phyloP scores from a whole-genome alignment of 179 eudicot genomes.

The Silene noctiflora region DNA sequence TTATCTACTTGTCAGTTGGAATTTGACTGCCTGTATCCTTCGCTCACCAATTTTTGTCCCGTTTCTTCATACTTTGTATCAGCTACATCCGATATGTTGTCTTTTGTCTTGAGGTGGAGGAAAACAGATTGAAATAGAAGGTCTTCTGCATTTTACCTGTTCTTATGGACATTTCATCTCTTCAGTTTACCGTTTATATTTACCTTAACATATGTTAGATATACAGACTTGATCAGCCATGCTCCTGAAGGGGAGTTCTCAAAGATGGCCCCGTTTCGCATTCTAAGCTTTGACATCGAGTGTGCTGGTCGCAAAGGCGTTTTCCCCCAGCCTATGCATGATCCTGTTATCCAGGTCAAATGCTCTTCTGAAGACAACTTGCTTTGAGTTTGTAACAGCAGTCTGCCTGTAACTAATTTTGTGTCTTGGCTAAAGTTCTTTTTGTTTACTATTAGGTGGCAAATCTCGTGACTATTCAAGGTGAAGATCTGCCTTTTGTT shows the following conservation, averaged over 20 bases:
- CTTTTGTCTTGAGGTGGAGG: neutral
- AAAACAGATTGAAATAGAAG: slow-evolving; percentile 1
- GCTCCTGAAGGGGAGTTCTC: slow-evolving; percentile 92
- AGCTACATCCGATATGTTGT: neutral
- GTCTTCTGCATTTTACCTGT: neutral
- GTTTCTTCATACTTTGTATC: neutral
- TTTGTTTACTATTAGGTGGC: slow-evolving; percentile 52
- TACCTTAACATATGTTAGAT: slow-evolving; percentile 53
- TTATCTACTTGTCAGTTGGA: slow-evolving; percentile 86
- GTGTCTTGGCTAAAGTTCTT: slow-evolving; percentile 3
- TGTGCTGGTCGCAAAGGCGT: slow-evolving; percentile 99
- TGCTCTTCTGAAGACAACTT: slow-evolving; percentile 16
- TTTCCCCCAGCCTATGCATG: slow-evolving; percentile 94
- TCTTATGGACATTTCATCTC: neutral
- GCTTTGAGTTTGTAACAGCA: slow-evolving; percentile 2
- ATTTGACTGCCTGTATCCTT: slow-evolving; percentile 96
- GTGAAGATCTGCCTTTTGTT: slow-evolving; percentile 82
- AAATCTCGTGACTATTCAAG: slow-evolving; percentile 90
- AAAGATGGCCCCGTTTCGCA: slow-evolving; percentile 97
- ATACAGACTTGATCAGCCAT: slow-evolving; percentile 81
- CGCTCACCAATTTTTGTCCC: neutral
- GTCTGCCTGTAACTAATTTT: neutral
- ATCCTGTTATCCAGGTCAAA: slow-evolving; percentile 94
- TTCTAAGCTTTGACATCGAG: slow-evolving; percentile 95
- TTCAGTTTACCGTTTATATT: slow-evolving; percentile 3